Conservation (phyloP, 371 early-diverging fungal species). For the Lichtheimia ramosa region DNA sequence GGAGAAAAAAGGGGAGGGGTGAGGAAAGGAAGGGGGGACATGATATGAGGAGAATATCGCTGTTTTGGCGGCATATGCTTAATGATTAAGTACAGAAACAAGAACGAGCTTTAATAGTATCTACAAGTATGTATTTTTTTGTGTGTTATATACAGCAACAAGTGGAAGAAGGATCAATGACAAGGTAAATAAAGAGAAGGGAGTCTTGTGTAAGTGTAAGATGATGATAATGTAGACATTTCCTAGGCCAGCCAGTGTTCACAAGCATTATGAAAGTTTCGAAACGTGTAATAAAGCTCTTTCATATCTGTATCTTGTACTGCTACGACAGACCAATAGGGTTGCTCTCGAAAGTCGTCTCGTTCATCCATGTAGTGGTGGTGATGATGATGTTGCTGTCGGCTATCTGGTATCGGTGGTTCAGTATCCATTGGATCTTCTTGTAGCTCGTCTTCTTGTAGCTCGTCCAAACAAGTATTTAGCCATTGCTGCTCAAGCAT, state of each 20-base stretch:
- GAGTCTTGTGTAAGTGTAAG: too few relatives aligned
- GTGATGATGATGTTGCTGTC: neutral
- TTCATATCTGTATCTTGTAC: neutral
- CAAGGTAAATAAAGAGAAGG: too few relatives aligned
- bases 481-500: slow-evolving; percentile 10
- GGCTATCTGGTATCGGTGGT: neutral
- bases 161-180: too few relatives aligned
- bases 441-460: slow-evolving; percentile 6
- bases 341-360: neutral
- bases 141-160: too few relatives aligned
- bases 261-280: neutral
- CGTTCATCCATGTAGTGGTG: neutral
- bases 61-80: too few relatives aligned
- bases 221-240: too few relatives aligned
- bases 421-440: neutral
- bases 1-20: too few relatives aligned
- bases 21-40: too few relatives aligned
- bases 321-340: slow-evolving; percentile 1
- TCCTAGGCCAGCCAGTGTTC: slow-evolving; percentile 2
- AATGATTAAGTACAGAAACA: too few relatives aligned
- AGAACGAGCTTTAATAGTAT: too few relatives aligned
- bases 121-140: too few relatives aligned
- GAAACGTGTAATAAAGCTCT: neutral
- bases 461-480: slow-evolving; percentile 6
- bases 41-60: too few relatives aligned